These are phyloP conservation scores for Austroboletus novae-zelandiae DNA, from an alignment of 1,284 basidiomycete genomes.

Conservation along the genomic window DNA sequence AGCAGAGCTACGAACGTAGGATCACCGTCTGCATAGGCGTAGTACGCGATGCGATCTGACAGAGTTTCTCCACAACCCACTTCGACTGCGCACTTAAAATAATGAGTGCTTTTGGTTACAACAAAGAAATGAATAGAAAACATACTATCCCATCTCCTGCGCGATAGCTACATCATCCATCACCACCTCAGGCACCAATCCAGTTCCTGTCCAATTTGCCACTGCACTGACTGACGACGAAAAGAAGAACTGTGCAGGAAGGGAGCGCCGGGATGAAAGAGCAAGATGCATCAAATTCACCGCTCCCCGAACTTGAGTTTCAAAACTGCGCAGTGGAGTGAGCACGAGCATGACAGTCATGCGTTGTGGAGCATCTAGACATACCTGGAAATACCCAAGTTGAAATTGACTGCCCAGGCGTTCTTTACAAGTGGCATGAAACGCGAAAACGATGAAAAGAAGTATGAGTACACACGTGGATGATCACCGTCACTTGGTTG, in stretches of 20 bases:
- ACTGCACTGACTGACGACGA: constrained; percentile 27
- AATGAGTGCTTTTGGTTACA: background rate
- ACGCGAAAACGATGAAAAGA: constrained; percentile 12
- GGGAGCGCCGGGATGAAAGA: constrained; percentile 38
- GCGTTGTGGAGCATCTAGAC: background rate
- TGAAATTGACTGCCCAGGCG: constrained; percentile 51
- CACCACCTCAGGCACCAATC: constrained; percentile 38
- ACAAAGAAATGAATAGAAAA: constrained; percentile 11
- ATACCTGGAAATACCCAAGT: constrained; percentile 44
- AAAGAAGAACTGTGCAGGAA: constrained; percentile 51
- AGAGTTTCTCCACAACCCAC: constrained; percentile 62
- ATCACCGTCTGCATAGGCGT: constrained; percentile 39
- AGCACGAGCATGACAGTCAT: background rate
- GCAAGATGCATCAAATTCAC: constrained; percentile 54
- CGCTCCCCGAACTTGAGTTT: constrained; percentile 50
- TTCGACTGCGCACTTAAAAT: constrained; percentile 36
- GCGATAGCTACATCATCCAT: constrained; percentile 37
- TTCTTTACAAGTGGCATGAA: constrained; percentile 28
- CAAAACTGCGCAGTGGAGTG: constrained; percentile 21
- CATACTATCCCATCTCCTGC: constrained; percentile 54
- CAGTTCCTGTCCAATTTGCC: constrained; percentile 30
- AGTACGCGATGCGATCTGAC: constrained; percentile 32
- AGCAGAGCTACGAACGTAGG: constrained; percentile 24
- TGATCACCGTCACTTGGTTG: constrained; percentile 40
- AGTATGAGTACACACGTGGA: constrained; percentile 42